A percentile compares a stretch with the other conserved stretches of the same genome.
These are phyloP conservation scores for Mycena olivaceomarginata DNA, from an alignment of 768 basidiomycete genomes.

Conservation along the genomic window DNA sequence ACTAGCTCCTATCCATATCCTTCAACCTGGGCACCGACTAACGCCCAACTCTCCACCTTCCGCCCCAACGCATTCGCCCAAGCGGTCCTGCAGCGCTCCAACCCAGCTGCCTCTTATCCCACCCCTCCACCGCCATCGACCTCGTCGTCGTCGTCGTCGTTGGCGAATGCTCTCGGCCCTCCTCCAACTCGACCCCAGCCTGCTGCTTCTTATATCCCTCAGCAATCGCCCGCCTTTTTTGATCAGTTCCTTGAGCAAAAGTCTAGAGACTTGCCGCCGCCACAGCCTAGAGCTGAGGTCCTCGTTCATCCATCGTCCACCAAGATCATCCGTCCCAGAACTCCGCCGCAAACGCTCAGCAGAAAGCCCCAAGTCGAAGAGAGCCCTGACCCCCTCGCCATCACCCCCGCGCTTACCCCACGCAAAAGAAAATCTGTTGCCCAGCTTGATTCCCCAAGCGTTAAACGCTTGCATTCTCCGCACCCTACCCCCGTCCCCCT, in stretches of 20 bases:
- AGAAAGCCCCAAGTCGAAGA: slow-evolving; percentile 50
- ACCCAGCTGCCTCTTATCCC: slow-evolving; percentile 80
- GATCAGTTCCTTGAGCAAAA: slow-evolving; percentile 79
- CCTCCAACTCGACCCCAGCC: slow-evolving; percentile 41
- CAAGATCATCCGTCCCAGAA: slow-evolving; percentile 45
- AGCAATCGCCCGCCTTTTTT: slow-evolving; percentile 80
- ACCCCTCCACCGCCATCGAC: slow-evolving; percentile 83
- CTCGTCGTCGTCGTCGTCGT: slow-evolving; percentile 79
- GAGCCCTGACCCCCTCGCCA: slow-evolving; percentile 76
- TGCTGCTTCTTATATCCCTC: slow-evolving; percentile 62
- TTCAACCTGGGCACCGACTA: slow-evolving; percentile 63
- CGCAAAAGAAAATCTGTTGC: slow-evolving; percentile 82
- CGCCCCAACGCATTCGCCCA: slow-evolving; percentile 76
- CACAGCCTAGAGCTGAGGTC: neutral
- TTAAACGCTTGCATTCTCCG: slow-evolving; percentile 72
- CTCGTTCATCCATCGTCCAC: neutral
- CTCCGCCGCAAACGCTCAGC: slow-evolving; percentile 53
- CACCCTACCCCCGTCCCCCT: slow-evolving; percentile 55
- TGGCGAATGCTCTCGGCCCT: slow-evolving; percentile 81
- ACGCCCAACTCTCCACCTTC: slow-evolving; percentile 69
- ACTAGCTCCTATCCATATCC: slow-evolving; percentile 59
- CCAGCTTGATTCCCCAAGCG: slow-evolving; percentile 75
- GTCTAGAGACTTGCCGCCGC: slow-evolving; percentile 56
- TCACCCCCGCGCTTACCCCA: slow-evolving; percentile 71
- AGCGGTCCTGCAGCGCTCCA: slow-evolving; percentile 77